A percentile compares a stretch with the other conserved stretches of the same genome.
These are phyloP conservation scores for Skeletonema costatum DNA, from an alignment of 108 stramenopile species.

Conservation along the genomic window DNA sequence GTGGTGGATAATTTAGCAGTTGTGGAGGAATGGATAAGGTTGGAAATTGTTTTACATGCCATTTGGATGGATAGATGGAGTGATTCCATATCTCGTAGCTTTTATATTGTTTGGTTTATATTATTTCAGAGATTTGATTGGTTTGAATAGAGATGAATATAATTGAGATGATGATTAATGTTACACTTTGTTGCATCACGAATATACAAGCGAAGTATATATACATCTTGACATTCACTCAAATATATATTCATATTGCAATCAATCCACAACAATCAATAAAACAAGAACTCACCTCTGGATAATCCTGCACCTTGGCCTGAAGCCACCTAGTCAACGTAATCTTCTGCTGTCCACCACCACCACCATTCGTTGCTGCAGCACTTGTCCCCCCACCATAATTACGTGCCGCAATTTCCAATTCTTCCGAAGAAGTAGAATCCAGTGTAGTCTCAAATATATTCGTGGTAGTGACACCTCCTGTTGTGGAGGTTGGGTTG, in stretches of 20 bases:
- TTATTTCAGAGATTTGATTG: too few relatives aligned
- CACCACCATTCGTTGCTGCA: background rate
- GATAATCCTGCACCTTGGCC: constrained; percentile 52
- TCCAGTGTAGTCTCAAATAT: background rate
- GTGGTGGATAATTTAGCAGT: constrained; percentile 32
- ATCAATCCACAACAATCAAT: background rate
- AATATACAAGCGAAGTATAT: too few relatives aligned
- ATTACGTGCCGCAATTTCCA: constrained; percentile 15
- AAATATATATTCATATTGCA: background rate
- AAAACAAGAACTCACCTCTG: constrained; percentile 16
- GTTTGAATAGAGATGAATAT: too few relatives aligned
- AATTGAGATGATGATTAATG: too few relatives aligned
- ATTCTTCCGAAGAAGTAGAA: constrained; percentile 4
- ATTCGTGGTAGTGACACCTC: background rate
- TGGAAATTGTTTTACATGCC: constrained; percentile 96
- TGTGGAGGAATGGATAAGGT: constrained; percentile 76
- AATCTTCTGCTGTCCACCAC: constrained; percentile 22
- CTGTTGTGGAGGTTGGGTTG: background rate
- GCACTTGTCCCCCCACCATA: background rate
- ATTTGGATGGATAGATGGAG: constrained; percentile 81
- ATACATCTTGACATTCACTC: too few relatives aligned
- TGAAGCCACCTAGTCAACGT: constrained; percentile 49
- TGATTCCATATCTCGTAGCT: constrained; percentile 66
- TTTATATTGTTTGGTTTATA: background rate
- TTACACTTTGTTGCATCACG: too few relatives aligned